Evolutionary conservation across 1,139 yeast species (phyloP).

Genomic region (Candida buenavistaensis): DNA sequence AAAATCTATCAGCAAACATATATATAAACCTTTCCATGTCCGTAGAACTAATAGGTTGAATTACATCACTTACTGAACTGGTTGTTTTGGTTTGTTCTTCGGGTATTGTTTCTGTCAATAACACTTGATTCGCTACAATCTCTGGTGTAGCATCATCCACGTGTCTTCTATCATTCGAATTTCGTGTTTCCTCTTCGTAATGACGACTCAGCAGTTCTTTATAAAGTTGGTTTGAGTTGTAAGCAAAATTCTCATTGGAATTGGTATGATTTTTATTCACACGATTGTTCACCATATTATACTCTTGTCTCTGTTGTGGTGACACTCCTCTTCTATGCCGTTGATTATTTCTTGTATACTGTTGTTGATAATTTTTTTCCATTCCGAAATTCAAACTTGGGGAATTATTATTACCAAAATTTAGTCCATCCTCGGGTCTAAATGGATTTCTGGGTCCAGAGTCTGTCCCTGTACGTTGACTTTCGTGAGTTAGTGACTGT

Average conservation of each 20-base stretch:
- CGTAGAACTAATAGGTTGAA: conserved; percentile 28
- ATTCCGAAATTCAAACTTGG: conserved; percentile 8
- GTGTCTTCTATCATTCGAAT: background rate
- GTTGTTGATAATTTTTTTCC: conserved; percentile 8
- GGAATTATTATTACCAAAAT: conserved; percentile 16
- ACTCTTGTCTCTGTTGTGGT: background rate
- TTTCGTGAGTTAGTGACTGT: conserved; percentile 3
- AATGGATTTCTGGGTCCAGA: conserved; percentile 24
- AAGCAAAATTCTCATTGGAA: background rate
- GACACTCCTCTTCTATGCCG: conserved; percentile 1
- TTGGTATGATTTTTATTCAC: background rate
- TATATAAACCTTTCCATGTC: conserved; percentile 51
- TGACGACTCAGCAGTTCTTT: no score
- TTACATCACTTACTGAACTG: conserved; percentile 12
- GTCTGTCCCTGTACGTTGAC: conserved; percentile 6
- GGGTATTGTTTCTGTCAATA: conserved; percentile 5
- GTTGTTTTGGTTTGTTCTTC: conserved; percentile 1
- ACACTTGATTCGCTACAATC: conserved; percentile 2
- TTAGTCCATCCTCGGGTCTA: conserved; percentile 32
- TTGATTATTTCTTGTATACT: conserved; percentile 4
- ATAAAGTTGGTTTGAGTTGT: conserved; percentile 1
- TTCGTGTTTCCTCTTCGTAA: no score
- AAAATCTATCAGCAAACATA: conserved; percentile 50
- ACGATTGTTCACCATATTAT: background rate
- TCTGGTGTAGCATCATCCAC: conserved; percentile 9